phyloP scores from a whole-genome alignment of 164 flowering plant genomes.

The Taxillus chinensis region DNA sequence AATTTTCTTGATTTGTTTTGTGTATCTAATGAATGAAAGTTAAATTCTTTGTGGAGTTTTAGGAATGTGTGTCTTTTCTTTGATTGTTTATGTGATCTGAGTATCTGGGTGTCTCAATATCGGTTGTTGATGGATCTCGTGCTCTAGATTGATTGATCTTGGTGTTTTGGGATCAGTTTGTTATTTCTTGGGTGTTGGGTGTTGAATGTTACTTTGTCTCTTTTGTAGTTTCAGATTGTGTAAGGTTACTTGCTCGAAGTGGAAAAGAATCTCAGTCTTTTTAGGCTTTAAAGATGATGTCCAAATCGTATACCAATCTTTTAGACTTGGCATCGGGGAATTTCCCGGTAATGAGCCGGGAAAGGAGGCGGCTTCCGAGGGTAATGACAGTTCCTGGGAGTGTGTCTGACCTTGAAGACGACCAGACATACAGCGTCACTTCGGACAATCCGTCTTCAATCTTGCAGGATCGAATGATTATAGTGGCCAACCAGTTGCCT shows the following conservation, averaged over 20 bases:
- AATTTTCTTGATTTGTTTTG: neutral
- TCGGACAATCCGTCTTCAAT: constrained; percentile 26
- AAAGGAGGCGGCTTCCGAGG: constrained; percentile 22
- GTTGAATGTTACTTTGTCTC: neutral
- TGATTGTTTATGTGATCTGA: constrained; percentile 1
- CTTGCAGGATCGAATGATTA: constrained; percentile 25
- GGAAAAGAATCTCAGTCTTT: neutral
- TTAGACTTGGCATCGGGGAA: constrained; percentile 35
- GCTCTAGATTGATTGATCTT: neutral
- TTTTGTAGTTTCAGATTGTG: constrained; percentile 1
- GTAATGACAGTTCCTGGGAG: constrained; percentile 31
- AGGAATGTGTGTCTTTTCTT: constrained; percentile 1
- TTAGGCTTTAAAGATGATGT: constrained; percentile 25
- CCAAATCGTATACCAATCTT: constrained; percentile 35
- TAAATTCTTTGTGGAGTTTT: neutral
- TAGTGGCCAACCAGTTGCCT: constrained; percentile 41
- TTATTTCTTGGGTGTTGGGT: neutral
- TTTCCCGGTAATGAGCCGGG: constrained; percentile 26
- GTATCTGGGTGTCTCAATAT: neutral
- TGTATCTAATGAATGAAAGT: neutral
- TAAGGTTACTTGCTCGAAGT: constrained; percentile 1
- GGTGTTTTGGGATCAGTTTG: neutral
- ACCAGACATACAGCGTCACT: constrained; percentile 18
- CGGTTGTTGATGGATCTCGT: neutral
- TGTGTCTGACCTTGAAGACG: constrained; percentile 31